Evolutionary conservation across 108 stramenopile species (phyloP), one percentile per base, ranked within the genome.

Genomic region (Seminavis robusta): DNA sequence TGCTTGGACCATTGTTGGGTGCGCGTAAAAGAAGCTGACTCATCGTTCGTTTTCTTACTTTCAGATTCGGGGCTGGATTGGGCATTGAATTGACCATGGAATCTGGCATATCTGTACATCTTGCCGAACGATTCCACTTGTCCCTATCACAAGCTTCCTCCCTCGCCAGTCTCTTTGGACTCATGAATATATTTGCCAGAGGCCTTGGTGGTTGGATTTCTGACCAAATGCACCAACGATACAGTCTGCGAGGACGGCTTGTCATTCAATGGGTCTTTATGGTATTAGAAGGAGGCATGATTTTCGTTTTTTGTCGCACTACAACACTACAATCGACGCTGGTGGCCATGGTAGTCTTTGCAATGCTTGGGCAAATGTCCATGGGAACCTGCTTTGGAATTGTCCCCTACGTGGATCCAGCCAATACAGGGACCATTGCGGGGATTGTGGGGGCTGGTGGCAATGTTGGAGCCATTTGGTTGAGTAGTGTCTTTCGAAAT

Each of bases 41-140:
- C 56, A 77, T 72, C 57, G 70, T 73, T 1, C 78, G 76, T 73
- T 8, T 80, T 39, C 47, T 80, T 59, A 52, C 42, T 44, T 4
- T 71, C 15, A 69, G 71, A 57, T 80, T 78, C 74, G 76, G 68
- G 0, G 61, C 76, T 60, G 92, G 90, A 83, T 94, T 96, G 57
- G 95, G 95, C 25, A 88, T 94, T 7, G 95, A 96, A 64, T 71
- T 96, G 33, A 91, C 89, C 58, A 83, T 90, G 81, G 84, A 88
- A 80, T 92, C 92, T 64, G 88, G 79, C 29, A 84, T 86, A 25
- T 86, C 92, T 15, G 45, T 69, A 0, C 94, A 94, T 74, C 94
- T 96, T 53, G 59, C 56, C 38, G 79, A 92, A 50, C 60, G 69
- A 40, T 91, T 91, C 45, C 77, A 69, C 27, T 72, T 74, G 13